phyloP scores from a whole-genome alignment of 1,284 basidiomycete species.

The Caloboletus firmus region DNA sequence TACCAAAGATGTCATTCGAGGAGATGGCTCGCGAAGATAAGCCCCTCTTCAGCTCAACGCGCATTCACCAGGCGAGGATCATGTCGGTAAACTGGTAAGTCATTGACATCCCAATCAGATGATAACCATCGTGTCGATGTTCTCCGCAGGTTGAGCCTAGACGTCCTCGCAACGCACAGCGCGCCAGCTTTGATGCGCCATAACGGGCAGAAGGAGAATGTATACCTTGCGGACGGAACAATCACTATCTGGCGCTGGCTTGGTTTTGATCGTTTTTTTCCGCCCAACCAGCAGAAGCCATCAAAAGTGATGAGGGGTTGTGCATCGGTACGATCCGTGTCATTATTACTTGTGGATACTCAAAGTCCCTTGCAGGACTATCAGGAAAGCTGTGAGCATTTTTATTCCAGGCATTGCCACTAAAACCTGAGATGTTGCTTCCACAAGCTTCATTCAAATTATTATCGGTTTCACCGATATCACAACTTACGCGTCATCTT shows the following conservation, averaged over 20 bases:
- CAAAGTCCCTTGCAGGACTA: slow-evolving; percentile 52
- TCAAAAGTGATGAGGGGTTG: slow-evolving; percentile 53
- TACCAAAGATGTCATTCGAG: slow-evolving; percentile 37
- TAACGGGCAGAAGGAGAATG: slow-evolving; percentile 30
- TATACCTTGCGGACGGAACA: slow-evolving; percentile 49
- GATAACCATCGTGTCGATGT: not conserved
- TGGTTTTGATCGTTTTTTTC: slow-evolving; percentile 63
- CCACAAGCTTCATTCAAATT: slow-evolving; percentile 61
- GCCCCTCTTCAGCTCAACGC: slow-evolving; percentile 65
- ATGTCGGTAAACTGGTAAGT: slow-evolving; percentile 61
- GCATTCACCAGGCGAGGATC: slow-evolving; percentile 65
- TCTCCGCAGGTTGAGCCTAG: slow-evolving; percentile 53
- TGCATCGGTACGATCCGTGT: slow-evolving; percentile 50
- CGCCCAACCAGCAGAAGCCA: slow-evolving; percentile 39
- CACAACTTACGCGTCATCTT: slow-evolving; percentile 41
- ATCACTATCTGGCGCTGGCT: slow-evolving; percentile 68
- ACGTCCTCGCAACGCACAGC: slow-evolving; percentile 60
- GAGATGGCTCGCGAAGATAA: slow-evolving; percentile 64
- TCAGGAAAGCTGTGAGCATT: slow-evolving; percentile 60
- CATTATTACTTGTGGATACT: slow-evolving; percentile 6
- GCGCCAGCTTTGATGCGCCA: slow-evolving; percentile 56
- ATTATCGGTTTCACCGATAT: slow-evolving; percentile 50
- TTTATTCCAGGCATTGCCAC: not conserved
- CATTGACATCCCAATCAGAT: not conserved
- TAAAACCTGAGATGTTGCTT: slow-evolving; percentile 10